Base-by-base conservation (phyloP, 345 rosid species). In the Eucalyptus leucophloia region DNA sequence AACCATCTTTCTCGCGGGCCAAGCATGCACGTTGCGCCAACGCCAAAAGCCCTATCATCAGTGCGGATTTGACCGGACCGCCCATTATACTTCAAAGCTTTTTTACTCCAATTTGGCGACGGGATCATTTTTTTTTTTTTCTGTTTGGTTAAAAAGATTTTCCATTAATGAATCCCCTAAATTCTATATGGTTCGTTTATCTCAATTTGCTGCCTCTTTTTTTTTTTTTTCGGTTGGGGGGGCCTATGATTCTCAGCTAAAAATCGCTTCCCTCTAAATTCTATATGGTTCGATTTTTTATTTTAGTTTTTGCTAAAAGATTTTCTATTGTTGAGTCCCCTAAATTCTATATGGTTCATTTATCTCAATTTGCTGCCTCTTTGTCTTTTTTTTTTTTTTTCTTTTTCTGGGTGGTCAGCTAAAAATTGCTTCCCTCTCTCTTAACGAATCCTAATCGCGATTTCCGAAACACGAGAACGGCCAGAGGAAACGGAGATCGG, bases 81-180 rank as follows among this genome's bases (percentile, higher is more conserved):
- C 23, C 80, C 80, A 17, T 50, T 50, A 50, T 50, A 50, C 53
- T 16, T 50, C 53, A 50, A 50, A 50, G 53, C 53, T 50, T 50
- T 50, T 50, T 50, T 69, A 34, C 14, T 34, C 82, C 82, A 12
- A 17, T 34, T 69, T 69, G 44, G 21, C 62, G 62, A 24, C 62
- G 30, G 0, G 5, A 24, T 53, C 0, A 2, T 53, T 53, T 53
- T 8, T 3, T 51, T 19, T 53, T 7, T 0, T 19, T 18, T 18
- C 5, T 2, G 6, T 1, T 53, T 16, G 8, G 19, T 16, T 2
- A 50, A 53, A 12, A 21, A 56, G 7, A 24, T 24, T 24, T 24
- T 24, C 62, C 0, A 24, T 56, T 24, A 56, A 4, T 11, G 28
- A 56, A 56, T 56, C 62, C 62, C 62, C 34, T 30, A 13, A 30